These are phyloP conservation scores for Penicillium sp. DNA, from an alignment of 2,329 filamentous ascomycete genomes.

Conservation along the genomic window DNA sequence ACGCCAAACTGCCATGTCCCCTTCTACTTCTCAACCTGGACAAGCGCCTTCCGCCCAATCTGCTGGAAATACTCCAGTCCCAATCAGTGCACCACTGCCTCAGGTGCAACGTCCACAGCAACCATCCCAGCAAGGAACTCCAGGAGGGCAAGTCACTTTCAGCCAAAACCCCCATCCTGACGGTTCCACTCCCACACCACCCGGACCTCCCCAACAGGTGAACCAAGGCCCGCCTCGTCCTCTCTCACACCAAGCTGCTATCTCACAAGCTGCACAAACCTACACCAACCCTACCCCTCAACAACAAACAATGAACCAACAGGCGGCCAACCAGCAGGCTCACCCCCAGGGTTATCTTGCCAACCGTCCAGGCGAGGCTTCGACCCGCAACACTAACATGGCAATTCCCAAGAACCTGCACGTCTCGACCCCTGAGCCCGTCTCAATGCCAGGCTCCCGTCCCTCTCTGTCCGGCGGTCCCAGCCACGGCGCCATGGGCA, in stretches of 20 bases:
- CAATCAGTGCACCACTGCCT: constrained; percentile 20
- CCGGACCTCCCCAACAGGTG: constrained; percentile 28
- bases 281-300: constrained; percentile 38
- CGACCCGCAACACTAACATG: constrained; percentile 60
- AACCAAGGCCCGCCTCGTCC: constrained; percentile 41
- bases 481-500: constrained; percentile 70
- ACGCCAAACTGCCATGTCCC: constrained; percentile 40
- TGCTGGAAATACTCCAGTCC: constrained; percentile 25
- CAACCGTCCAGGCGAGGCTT: constrained; percentile 40
- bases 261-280: constrained; percentile 44
- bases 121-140: constrained; percentile 30
- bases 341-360: constrained; percentile 44
- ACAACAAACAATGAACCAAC: constrained; percentile 30
- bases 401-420: constrained; percentile 80
- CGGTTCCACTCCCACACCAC: constrained; percentile 32
- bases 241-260: constrained; percentile 46
- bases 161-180: constrained; percentile 32
- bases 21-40: constrained; percentile 33
- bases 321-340: constrained; percentile 36
- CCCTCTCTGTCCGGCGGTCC: constrained; percentile 81
- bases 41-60: constrained; percentile 32
- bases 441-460: constrained; percentile 66
- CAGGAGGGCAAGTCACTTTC: constrained; percentile 29
- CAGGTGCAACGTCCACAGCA: constrained; percentile 27
- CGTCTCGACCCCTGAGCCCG: constrained; percentile 68